phyloP scores from a whole-genome alignment of 1,139 yeast species.

The Suhomyces bokatorum region DNA sequence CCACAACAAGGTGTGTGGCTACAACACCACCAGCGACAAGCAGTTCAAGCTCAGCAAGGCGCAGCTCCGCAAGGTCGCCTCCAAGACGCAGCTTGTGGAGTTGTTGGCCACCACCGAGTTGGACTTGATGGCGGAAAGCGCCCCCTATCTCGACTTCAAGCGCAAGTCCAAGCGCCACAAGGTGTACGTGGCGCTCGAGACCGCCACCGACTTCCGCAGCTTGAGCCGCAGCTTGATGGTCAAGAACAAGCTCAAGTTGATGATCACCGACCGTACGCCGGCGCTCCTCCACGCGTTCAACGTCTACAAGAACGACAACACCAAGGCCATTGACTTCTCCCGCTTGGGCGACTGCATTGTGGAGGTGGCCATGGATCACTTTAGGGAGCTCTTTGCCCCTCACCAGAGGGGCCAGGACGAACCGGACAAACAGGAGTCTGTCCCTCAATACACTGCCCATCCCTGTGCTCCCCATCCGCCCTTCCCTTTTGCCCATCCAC shows the following conservation, averaged over 20 bases:
- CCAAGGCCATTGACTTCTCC: slow-evolving; percentile 21
- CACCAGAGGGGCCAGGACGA: neutral
- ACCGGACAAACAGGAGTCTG: too few species aligned
- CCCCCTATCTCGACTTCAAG: slow-evolving; percentile 12
- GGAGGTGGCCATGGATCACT: slow-evolving; percentile 28
- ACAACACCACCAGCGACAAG: slow-evolving; percentile 2
- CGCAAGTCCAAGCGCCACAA: slow-evolving; percentile 49
- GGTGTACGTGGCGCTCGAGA: slow-evolving; percentile 41
- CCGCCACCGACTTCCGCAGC: slow-evolving; percentile 44
- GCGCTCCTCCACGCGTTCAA: slow-evolving; percentile 1
- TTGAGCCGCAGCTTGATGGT: slow-evolving; percentile 49
- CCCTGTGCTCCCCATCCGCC: too few species aligned
- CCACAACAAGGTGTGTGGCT: slow-evolving; percentile 12
- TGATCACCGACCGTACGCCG: slow-evolving; percentile 23
- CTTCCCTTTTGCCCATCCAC: neutral
- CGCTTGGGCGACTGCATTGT: slow-evolving; percentile 27
- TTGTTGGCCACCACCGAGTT: slow-evolving; percentile 14
- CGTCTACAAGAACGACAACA: slow-evolving; percentile 13
- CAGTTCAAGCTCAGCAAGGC: slow-evolving; percentile 5
- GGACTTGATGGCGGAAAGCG: slow-evolving; percentile 8
- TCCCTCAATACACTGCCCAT: too few species aligned
- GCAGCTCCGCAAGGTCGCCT: slow-evolving; percentile 10
- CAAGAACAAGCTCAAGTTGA: slow-evolving; percentile 39
- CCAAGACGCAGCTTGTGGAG: slow-evolving; percentile 16
- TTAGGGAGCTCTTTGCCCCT: slow-evolving; percentile 20